Evolutionary conservation across 2,329 filamentous ascomycete species (phyloP).

Genomic region (Botrytis aclada): DNA sequence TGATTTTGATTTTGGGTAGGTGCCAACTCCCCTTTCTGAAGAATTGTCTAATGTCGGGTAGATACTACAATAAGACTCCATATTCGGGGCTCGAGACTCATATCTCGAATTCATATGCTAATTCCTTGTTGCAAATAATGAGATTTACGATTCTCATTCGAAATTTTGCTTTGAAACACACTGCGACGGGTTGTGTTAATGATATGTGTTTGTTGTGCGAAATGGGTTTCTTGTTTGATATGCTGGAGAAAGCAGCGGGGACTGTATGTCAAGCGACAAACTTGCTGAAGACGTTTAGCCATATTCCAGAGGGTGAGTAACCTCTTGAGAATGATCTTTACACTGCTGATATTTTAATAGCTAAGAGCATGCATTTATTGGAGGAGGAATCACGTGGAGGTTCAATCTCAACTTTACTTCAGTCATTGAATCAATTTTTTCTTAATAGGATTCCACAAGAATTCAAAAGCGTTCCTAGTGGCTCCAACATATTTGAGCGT

Average conservation of each 20-base stretch:
- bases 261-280: constrained; percentile 97
- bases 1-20: constrained; percentile 93
- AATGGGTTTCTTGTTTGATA: constrained; percentile 92
- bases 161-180: constrained; percentile 85
- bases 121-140: constrained; percentile 85
- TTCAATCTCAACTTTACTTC: constrained; percentile 76
- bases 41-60: constrained; percentile 38
- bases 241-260: constrained; percentile 93
- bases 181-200: constrained; percentile 76
- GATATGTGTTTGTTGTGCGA: constrained; percentile 90
- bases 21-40: constrained; percentile 22
- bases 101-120: constrained; percentile 95
- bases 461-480: constrained; percentile 64
- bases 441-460: constrained; percentile 77
- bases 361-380: constrained; percentile 72
- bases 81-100: constrained; percentile 95
- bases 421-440: constrained; percentile 81
- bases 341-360: constrained; percentile 41
- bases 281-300: constrained; percentile 83
- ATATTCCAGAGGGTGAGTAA: constrained; percentile 66
- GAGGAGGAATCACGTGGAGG: constrained; percentile 77
- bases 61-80: constrained; percentile 89
- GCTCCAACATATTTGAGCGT: constrained; percentile 66
- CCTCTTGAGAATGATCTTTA: background rate
- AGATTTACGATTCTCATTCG: constrained; percentile 85